These are phyloP conservation scores for Linnemannia hyalina DNA, from an alignment of 192 early-diverging fungal species.

Conservation along the genomic window DNA sequence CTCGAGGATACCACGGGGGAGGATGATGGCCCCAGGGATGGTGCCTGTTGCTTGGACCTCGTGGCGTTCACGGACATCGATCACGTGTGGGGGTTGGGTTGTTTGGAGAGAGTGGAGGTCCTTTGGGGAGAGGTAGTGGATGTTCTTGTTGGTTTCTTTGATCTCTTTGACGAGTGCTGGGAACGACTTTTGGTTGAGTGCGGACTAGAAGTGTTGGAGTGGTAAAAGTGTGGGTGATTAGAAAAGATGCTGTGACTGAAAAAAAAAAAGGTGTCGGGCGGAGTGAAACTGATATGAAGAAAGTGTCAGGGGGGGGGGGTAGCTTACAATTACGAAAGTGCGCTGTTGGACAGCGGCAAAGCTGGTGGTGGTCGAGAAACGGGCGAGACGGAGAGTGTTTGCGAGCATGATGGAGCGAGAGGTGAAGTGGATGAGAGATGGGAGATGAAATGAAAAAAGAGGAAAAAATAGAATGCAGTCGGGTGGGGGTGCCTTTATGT, in stretches of 20 bases:
- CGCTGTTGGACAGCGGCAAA: constrained; percentile 22
- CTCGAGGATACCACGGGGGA: constrained; percentile 65
- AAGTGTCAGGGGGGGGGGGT: neutral
- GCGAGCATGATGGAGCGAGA: constrained; percentile 1
- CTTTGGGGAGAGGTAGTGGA: constrained; percentile 41
- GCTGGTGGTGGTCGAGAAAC: neutral
- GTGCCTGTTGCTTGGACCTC: constrained; percentile 57
- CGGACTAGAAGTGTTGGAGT: constrained; percentile 9
- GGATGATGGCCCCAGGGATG: constrained; percentile 62
- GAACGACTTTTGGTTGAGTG: constrained; percentile 39
- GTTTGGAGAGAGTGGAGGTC: constrained; percentile 27
- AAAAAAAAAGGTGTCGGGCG: neutral
- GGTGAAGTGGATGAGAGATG: neutral
- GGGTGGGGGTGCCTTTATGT: neutral
- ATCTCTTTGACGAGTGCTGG: constrained; percentile 47
- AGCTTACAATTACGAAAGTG: constrained; percentile 11
- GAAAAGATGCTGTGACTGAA: too few relatives aligned
- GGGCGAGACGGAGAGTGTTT: constrained; percentile 12
- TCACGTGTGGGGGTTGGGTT: constrained; percentile 38
- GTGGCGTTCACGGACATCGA: constrained; percentile 65
- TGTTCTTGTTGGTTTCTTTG: constrained; percentile 44
- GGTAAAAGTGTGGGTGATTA: neutral
- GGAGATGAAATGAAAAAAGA: neutral
- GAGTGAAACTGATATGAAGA: neutral
- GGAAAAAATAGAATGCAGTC: neutral